Evolutionary conservation across 371 early-diverging fungal species (phyloP), one percentile per base, ranked within the genome.

Genomic region (Nosema muscidifuracis): DNA sequence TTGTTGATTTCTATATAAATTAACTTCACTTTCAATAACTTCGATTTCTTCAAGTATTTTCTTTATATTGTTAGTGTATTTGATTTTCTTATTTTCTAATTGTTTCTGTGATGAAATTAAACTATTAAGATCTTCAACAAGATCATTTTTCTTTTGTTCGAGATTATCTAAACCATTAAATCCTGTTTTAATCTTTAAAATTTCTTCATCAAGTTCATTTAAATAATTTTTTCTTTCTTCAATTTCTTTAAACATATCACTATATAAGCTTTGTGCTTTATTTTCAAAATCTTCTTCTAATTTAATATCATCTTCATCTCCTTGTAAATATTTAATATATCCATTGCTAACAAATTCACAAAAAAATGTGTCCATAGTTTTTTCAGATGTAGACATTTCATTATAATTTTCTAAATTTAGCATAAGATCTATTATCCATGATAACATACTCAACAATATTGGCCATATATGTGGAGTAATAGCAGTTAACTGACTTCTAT

Each of bases 381-480:
- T 53, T 13, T 26, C 22, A 4, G 28, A 69, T 15, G 61, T 20
- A 28, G n/a, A 26, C 4, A 50, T 28, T 22, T 68, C 68, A 30
- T 57, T 20, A 20, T 34, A 47, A 38, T 64, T 31, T 12, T 71
- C 60, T 4, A 40, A 34, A 7, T 60, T 67, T 12, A 36, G 24
- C n/a, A 90, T 86, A 22, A 90, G 81, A 60, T 91, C 91, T 16
- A 91, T 87, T 84, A 95, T 81, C 95, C 96, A 95, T 7, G 85
- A 81, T 9, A 94, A 81, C 82, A 91, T 86, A 2, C 89, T 92
- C 43, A 95, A 81, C 40, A 92, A 85, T 2, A 85, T 83, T 0
- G 95, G 94, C 90, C 92, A 93, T 0, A 90, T 85, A 68, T 93
- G 89, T 61, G 87, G 86, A 2, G 91, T 87, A 26, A 91, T 88